phyloP scores from a whole-genome alignment of 371 early-diverging fungal species.

The Vittaforma corneae region DNA sequence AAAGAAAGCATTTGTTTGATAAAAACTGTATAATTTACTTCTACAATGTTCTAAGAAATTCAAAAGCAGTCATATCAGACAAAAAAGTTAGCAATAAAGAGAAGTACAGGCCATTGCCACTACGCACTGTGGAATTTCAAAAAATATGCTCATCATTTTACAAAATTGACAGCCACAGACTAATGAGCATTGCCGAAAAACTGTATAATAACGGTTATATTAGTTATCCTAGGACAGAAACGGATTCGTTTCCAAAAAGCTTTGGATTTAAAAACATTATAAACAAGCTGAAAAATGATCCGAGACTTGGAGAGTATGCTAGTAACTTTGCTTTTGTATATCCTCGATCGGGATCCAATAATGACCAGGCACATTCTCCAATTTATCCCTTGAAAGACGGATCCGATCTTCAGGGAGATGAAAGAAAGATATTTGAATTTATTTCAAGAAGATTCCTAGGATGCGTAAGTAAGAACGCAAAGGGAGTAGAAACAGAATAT shows the following conservation, averaged over 20 bases:
- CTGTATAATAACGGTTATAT: conserved; percentile 74
- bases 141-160: conserved; percentile 68
- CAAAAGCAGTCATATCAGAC: conserved; percentile 9
- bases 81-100: conserved; percentile 5
- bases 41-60: conserved; percentile 12
- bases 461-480: conserved; percentile 80
- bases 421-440: conserved; percentile 74
- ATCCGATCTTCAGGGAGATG: conserved; percentile 61
- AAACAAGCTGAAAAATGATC: conserved; percentile 37
- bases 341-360: conserved; percentile 76
- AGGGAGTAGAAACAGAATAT: conserved; percentile 71
- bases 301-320: conserved; percentile 38
- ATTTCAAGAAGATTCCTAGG: conserved; percentile 80
- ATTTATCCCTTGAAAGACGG: conserved; percentile 81
- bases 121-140: conserved; percentile 85
- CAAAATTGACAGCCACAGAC: conserved; percentile 66
- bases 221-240: conserved; percentile 97
- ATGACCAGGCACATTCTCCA: conserved; percentile 97
- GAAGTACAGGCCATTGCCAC: conserved; percentile 68
- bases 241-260: conserved; percentile 71
- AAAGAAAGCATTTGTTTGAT: conserved; percentile 56
- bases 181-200: conserved; percentile 71
- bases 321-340: conserved; percentile 18
- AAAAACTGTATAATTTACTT: conserved; percentile 53
- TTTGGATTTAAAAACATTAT: conserved; percentile 64